These are phyloP conservation scores for Heterobasidion irregulare DNA, from an alignment of 1,284 basidiomycete species.

Conservation along the genomic window DNA sequence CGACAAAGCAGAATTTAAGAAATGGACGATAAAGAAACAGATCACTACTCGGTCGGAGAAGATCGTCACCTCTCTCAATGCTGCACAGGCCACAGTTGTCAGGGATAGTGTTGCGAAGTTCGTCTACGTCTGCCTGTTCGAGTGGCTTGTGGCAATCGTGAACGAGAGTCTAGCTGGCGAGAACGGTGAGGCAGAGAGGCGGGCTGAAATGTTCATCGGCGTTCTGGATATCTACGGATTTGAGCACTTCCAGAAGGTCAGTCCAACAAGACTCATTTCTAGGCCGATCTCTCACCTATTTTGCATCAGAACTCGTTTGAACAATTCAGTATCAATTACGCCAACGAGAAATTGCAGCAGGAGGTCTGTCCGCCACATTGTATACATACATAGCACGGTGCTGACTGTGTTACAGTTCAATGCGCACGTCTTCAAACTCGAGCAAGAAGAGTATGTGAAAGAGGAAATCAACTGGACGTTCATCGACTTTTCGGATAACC, in stretches of 20 bases:
- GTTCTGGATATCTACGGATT: slow-evolving; percentile 97
- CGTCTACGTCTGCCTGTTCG: slow-evolving; percentile 97
- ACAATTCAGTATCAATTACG: slow-evolving; percentile 99
- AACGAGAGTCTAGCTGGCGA: slow-evolving; percentile 95
- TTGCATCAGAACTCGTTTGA: slow-evolving; percentile 85
- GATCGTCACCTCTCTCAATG: slow-evolving; percentile 84
- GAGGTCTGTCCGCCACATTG: slow-evolving; percentile 49
- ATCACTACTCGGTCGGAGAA: slow-evolving; percentile 93
- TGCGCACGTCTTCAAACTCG: slow-evolving; percentile 98
- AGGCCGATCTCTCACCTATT: not conserved
- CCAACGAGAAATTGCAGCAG: slow-evolving; percentile 96
- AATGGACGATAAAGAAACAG: slow-evolving; percentile 98
- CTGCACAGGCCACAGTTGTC: slow-evolving; percentile 90
- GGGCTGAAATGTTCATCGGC: slow-evolving; percentile 97
- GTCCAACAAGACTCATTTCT: slow-evolving; percentile 11
- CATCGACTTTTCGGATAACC: slow-evolving; percentile 99
- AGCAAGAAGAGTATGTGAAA: slow-evolving; percentile 98
- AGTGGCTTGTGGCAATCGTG: slow-evolving; percentile 96
- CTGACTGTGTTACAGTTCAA: slow-evolving; percentile 60
- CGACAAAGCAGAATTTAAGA: slow-evolving; percentile 91
- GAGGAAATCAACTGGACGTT: slow-evolving; percentile 99
- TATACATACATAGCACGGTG: not conserved
- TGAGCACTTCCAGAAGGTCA: slow-evolving; percentile 90
- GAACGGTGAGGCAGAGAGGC: slow-evolving; percentile 75
- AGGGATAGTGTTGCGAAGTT: slow-evolving; percentile 97